A percentile compares a stretch with the other conserved stretches of the same genome.
Conservation (phyloP, 305 asterid species). For the Solanum hybrid region DNA sequence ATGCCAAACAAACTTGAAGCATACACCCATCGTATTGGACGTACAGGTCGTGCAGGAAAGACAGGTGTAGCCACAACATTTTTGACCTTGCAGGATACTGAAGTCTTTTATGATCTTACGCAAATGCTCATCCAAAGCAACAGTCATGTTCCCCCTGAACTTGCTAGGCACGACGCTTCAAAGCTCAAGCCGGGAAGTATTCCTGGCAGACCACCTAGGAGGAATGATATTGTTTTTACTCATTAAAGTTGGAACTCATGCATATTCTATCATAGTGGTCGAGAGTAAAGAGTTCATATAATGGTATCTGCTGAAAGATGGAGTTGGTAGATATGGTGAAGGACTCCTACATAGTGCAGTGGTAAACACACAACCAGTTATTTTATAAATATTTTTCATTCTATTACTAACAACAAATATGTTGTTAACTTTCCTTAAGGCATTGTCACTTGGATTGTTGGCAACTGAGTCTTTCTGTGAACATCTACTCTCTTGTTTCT, state of each 20-base stretch:
- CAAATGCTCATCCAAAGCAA: slow-evolving; percentile 77
- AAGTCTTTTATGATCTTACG: slow-evolving; percentile 76
- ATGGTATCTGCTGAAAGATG: neutral
- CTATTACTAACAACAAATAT: neutral
- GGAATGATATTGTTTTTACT: slow-evolving; percentile 63
- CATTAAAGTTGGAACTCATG: slow-evolving; percentile 26
- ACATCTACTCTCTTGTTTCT: neutral
- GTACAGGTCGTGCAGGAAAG: slow-evolving; percentile 97
- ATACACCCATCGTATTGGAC: slow-evolving; percentile 88
- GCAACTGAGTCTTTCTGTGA: neutral
- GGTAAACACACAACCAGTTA: neutral
- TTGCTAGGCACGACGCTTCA: slow-evolving; percentile 75
- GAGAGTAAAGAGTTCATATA: neutral
- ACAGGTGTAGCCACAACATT: slow-evolving; percentile 80
- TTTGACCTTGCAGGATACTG: slow-evolving; percentile 64
- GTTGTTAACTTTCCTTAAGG: neutral
- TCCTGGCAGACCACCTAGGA: slow-evolving; percentile 70
- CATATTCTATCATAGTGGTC: neutral
- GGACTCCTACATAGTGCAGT: neutral
- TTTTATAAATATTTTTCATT: neutral
- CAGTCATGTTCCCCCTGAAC: slow-evolving; percentile 81
- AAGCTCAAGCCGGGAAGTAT: slow-evolving; percentile 71
- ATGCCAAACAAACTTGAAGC: slow-evolving; percentile 77
- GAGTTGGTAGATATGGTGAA: neutral
- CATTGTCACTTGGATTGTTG: neutral